Evolutionary conservation across 306 rosid species (phyloP), one percentile per base, ranked within the genome.

Genomic region (Aeschynomene evenia): DNA sequence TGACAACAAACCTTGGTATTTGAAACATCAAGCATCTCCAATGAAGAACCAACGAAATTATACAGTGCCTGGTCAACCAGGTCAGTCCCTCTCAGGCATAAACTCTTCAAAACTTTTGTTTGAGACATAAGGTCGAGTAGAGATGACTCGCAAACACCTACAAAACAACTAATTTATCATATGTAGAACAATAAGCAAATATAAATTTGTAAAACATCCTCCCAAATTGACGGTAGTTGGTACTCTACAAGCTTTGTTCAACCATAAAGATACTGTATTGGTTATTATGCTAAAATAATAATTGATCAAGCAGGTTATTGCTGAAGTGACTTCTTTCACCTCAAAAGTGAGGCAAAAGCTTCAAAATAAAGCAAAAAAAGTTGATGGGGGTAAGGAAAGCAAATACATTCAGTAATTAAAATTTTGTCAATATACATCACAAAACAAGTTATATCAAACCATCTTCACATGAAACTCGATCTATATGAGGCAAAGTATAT

Each of bases 11-110:
- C 97, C 97, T 75, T 62, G 15, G 97, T 91, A 79, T 86, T 61
- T 78, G 92, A 84, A 82, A 91, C 80, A 77, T 91, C 97, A 64
- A 91, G 89, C 87, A 71, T 70, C 85, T 86, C 90, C 88, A 91
- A 85, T 61, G 89, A 88, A 77, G 91, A 86, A 76, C 89, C 87
- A 57, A 59, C 13, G 64, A 85, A 85, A 75, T 75, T 81, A 76
- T 69, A 75, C 5, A 91, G 79, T 73, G 87, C 88, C 43, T 64
- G 84, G 69, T 91, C 97, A 71, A 60, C 66, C 54, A 88, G 72
- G 74, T 83, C 64, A 40, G 91, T 85, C 66, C 80, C 89, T 72
- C 88, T 80, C 84, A 91, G 63, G 81, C 96, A 83, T 75, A 91
- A 87, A 80, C 82, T 77, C 85, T 74, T 91, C 87, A 88, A 82